Percentiles rank a stretch among this genome's conserved stretches.
phyloP scores from a whole-genome alignment of 345 rosid genomes.

The Gossypium ekmanianum region DNA sequence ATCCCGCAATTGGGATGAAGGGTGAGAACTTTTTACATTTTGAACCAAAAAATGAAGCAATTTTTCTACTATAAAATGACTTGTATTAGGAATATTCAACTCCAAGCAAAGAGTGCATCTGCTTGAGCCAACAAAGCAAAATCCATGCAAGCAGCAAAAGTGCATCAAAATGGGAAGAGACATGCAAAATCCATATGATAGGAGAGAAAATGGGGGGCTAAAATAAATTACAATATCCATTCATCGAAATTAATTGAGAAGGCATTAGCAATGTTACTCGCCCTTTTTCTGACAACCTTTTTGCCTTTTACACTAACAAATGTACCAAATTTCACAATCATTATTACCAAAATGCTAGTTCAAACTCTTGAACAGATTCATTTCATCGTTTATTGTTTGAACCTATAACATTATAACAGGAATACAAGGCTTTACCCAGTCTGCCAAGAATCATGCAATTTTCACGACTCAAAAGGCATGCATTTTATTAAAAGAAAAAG shows the following conservation, averaged over 20 bases:
- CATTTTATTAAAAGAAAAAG: constrained; percentile 43
- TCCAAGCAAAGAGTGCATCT: not conserved
- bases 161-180: not conserved
- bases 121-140: not conserved
- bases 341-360: not conserved
- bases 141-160: not conserved
- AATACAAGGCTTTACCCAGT: not conserved
- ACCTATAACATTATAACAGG: not conserved
- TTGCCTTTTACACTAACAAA: not conserved
- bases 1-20: not conserved
- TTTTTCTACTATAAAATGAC: not conserved
- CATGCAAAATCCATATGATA: not conserved
- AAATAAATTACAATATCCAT: not conserved
- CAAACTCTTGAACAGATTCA: not conserved
- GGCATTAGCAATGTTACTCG: not conserved
- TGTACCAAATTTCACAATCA: not conserved
- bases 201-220: not conserved
- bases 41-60: not conserved
- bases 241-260: not conserved
- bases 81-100: not conserved
- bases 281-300: not conserved
- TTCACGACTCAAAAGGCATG: constrained; percentile 27
- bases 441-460: not conserved
- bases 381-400: not conserved
- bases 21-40: not conserved